Base-by-base conservation (phyloP, 164 flowering plant species). In the Tetracentron sinense region DNA sequence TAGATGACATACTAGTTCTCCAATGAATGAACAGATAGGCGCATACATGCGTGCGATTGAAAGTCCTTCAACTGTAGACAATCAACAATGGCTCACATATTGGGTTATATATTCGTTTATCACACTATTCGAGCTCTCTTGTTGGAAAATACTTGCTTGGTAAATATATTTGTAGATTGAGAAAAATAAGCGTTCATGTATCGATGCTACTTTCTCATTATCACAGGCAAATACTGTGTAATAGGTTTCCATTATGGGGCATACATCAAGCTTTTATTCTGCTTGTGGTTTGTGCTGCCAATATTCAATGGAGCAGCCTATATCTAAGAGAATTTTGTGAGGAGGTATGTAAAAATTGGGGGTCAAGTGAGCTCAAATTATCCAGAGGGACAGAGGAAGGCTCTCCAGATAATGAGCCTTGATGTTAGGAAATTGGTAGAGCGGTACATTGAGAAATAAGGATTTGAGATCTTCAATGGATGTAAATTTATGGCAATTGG, bases 221-320 rank as follows among this genome's bases (percentile, higher is more conserved):
- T 38, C 44, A 3, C 16, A 44, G 27, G n/a, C 12, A 7, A 38
- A 29, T 56, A 16, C 35, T 42, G 7, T 38, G 26, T 10, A 46
- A 29, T 82, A 85, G 96, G 96, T 64, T 90, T 7, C 95, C 93
- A 8, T 69, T 94, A 38, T 90, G 97, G n/a, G 97, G 79, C 90
- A 7, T 90, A 83, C 68, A 31, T 83, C 55, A 90, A 90, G 78
- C 85, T 87, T 1, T 4, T 86, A 48, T 78, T 85, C 56, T 87
- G 96, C 66, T 28, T 83, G 66, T 90, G 97, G 98, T 66, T 94
- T 76, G 97, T 87, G 60, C 67, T 94, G 27, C 97, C 98, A 0
- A 73, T 72, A 6, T 90, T 90, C 79, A 87, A 88, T 52, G 98
- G 97, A 20, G 97, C 98, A 42, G 96, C 98, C 10, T 94, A 87